Evolutionary conservation across 768 basidiomycete species (phyloP), one percentile per base, ranked within the genome.

Genomic region (Suillus placidus): DNA sequence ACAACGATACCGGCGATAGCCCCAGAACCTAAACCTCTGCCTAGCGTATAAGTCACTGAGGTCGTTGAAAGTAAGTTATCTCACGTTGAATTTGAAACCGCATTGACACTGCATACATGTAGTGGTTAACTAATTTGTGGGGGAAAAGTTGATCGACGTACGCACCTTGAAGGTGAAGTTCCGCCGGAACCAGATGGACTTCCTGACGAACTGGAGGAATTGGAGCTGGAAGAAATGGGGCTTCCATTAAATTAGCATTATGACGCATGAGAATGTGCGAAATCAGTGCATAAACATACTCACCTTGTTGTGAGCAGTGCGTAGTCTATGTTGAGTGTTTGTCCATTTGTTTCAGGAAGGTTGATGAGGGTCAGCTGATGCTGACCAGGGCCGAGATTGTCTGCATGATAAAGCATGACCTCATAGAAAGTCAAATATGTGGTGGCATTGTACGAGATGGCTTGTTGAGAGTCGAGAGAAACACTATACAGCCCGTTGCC

Each of bases 301-400:
- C 62, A 77, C 76, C 61, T 71, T 64, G 67, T 60, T 42, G 58
- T 30, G 64, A 66, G 73, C 38, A 76, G 9, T 8, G 81, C 81
- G 49, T 78, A 77, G 54, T 81, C 77, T 35, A 82, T 72, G 30
- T 72, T 54, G 13, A 80, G 72, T 2, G 63, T 64, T 65, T 75
- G 69, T 3, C 64, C 68, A 9, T 60, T 63, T 2, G 30, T 4
- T 6, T 51, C 63, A 38, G 80, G 73, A 30, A 70, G 66, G 57
- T 80, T 82, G n/a, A 71, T 74, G 37, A 83, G 60, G 20, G 69
- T 66, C n/a, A 83, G 35, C 47, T 71, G 74, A 67, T 83, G 72
- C 61, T 75, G 61, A 16, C 82, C 77, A 13, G 80, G 60, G 8
- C 84, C 83, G 52, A 77, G 81, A 32, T 83, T 71, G 12, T 72